Evolutionary conservation across 495 filamentous ascomycete species (phyloP), one percentile per base, ranked within the genome.

Genomic region (Penicillium turbatum): DNA sequence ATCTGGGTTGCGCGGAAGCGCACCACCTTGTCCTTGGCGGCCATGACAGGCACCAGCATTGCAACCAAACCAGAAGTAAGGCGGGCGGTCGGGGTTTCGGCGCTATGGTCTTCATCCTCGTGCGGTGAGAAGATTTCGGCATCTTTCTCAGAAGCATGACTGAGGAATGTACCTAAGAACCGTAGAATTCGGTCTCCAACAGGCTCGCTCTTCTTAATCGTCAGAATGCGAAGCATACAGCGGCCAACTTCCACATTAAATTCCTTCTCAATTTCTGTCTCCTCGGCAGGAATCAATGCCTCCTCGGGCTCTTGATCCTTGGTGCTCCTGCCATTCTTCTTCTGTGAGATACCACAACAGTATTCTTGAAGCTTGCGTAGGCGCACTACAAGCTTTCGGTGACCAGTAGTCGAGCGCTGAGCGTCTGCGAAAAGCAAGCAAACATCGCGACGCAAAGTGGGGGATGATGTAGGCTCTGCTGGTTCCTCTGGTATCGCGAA

Each of bases 1-100:
- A 96, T 81, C 67, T 99, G 93, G 0, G 92, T 90, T 9, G 90
- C 82, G 53, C 93, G 82, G 72, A 92, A 97, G 39, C 95, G 83
- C 26, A 97, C 88, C 42, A 83, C 84, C 71, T 96, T 97, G 70
- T 99, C 93, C 67, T 95, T 96, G 12, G 88, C 81, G 3, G 74
- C 72, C 24, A 96, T 69, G 12, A 96, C 66, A 26, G 88, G 86
- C 11, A 90, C 72, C 34, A 92, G 61, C 12, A 81, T 75, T 21
- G 79, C 74, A 47, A 95, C 78, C 12, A 98, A 72, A n/a, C 84
- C 79, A 1, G 82, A 75, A 0, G 88, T 88, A 17, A 97, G 78
- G 35, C 92, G 84, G 19, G 83, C 85, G 49, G 81, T 89, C 5
- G 93, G 89, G 0, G 90, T 96, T 56, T 96, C 89, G 26, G 81